Evolutionary conservation across 139 green algal genomes (phyloP), one percentile per base, ranked within the genome.

Genomic region (Diplosphaera chodatii): DNA sequence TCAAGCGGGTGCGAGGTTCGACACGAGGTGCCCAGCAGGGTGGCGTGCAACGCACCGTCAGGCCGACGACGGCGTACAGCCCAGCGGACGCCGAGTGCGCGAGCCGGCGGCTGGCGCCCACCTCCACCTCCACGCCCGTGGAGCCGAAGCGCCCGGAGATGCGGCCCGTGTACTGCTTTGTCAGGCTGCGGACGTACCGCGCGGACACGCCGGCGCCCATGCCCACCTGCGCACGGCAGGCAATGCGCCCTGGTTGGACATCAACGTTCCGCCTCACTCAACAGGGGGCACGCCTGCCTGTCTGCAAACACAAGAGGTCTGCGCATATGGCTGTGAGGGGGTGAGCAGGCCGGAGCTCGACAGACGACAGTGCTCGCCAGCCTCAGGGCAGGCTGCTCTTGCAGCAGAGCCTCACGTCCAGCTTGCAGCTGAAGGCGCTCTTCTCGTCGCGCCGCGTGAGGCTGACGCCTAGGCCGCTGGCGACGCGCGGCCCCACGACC

Each of bases 371-470:
- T n/a, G n/a, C n/a, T n/a, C n/a, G n/a, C n/a, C n/a, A n/a, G n/a
- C n/a, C n/a, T n/a, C n/a, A n/a, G n/a, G n/a, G n/a, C n/a, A n/a
- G n/a, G n/a, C n/a, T n/a, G n/a, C n/a, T n/a, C n/a, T n/a, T n/a
- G n/a, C n/a, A n/a, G n/a, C n/a, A n/a, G n/a, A n/a, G n/a, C n/a
- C 33, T 68, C 71, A 81, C 73, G 64, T 85, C 80, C 22, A 83
- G 22, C 22, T 59, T 63, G 13, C 34, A 69, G 16, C 23, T 70
- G 3, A 82, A 66, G 66, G 73, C 33, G 27, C 69, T 32, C 63
- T 76, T 78, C 15, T 73, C 71, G 10, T 20, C 66, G 8, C 68
- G 70, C 8, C 64, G 67, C 8, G 55, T 75, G 30, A 84, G 22
- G 31, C 67, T 68, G n/a, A 84, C 59, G 27, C 29, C 67, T 62